Evolutionary conservation across 1,284 basidiomycete genomes (phyloP).

Genomic region (Retiboletus flavoniger): DNA sequence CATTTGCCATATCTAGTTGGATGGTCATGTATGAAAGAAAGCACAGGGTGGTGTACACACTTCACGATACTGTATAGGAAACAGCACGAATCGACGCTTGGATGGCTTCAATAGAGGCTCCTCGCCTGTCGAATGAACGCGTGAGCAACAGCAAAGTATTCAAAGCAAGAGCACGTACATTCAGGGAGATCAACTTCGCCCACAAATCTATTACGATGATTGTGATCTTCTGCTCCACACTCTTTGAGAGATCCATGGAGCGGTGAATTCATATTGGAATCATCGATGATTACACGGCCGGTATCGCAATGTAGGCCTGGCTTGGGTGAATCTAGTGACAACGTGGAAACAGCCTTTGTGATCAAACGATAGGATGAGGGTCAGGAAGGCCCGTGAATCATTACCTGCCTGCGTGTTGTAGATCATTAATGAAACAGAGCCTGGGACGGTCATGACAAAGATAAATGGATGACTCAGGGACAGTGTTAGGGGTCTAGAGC

Average conservation of each 20-base stretch:
- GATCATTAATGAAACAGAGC: not conserved
- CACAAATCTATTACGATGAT: conserved; percentile 43
- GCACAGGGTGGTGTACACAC: conserved; percentile 41
- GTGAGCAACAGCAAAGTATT: not conserved
- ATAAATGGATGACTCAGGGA: not conserved
- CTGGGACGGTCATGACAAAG: not conserved
- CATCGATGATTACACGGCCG: not conserved
- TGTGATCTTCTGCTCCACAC: not conserved
- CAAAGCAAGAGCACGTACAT: conserved; percentile 40
- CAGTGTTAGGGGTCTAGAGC: conserved; percentile 9
- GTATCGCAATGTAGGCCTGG: not conserved
- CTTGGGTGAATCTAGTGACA: conserved; percentile 5
- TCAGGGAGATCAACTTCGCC: conserved; percentile 66
- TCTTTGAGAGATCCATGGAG: not conserved
- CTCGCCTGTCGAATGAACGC: conserved; percentile 46
- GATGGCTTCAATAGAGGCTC: conserved; percentile 83
- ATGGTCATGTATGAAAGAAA: conserved; percentile 1
- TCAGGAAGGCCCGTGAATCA: too few relatives aligned
- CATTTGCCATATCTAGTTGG: conserved; percentile 85
- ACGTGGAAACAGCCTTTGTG: not conserved
- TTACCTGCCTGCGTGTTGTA: conserved; percentile 6
- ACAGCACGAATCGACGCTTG: conserved; percentile 83
- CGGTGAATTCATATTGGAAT: not conserved
- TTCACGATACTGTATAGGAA: conserved; percentile 92
- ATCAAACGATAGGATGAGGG: conserved; percentile 2